phyloP scores from a whole-genome alignment of 1,139 yeast species.

The Hemisphaericaspora subhashii region DNA sequence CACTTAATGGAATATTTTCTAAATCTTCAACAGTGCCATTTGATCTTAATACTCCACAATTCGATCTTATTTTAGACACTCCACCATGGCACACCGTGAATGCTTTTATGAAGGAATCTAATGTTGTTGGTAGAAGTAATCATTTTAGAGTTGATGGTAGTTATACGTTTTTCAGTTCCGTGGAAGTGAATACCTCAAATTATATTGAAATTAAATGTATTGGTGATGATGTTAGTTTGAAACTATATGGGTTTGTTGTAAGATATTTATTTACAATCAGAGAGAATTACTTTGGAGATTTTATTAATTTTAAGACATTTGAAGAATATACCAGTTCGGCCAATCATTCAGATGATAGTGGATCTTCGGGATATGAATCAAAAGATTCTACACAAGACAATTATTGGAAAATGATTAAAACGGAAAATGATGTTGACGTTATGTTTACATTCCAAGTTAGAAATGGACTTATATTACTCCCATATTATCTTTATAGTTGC shows the following conservation, averaged over 20 bases:
- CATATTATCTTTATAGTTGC: conserved; percentile 69
- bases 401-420: conserved; percentile 44
- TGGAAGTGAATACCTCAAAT: conserved; percentile 69
- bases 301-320: conserved; percentile 76
- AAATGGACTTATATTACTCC: conserved; percentile 70
- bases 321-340: conserved; percentile 61
- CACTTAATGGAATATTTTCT: conserved; percentile 60
- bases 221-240: conserved; percentile 67
- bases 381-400: conserved; percentile 20
- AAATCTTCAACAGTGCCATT: conserved; percentile 58
- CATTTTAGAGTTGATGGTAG: conserved; percentile 65
- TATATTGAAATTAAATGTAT: conserved; percentile 62
- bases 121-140: conserved; percentile 62
- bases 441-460: conserved; percentile 68
- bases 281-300: conserved; percentile 89
- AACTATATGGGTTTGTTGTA: conserved; percentile 76
- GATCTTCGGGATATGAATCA: no score
- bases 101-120: conserved; percentile 63
- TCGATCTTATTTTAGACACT: conserved; percentile 65
- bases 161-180: conserved; percentile 58
- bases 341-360: no score
- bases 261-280: conserved; percentile 74
- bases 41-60: conserved; percentile 54
- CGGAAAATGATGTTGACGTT: conserved; percentile 76
- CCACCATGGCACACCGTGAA: conserved; percentile 92